Evolutionary conservation across 768 basidiomycete genomes (phyloP), one percentile per base, ranked within the genome.

Genomic region (Russula griseocarnosa): DNA sequence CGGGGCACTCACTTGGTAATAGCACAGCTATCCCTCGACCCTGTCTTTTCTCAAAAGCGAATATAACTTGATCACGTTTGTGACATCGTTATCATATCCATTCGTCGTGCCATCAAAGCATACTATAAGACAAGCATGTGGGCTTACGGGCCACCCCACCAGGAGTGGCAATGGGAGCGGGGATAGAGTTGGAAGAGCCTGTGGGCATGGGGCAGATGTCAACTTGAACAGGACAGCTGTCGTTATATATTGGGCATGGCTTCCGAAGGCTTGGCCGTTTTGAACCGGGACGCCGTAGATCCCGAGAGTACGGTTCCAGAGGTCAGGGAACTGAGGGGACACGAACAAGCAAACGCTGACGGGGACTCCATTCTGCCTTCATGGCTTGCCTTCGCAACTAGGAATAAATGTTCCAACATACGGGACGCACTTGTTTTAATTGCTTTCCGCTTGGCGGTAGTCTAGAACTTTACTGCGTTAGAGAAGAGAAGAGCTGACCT

Each of bases 1-100:
- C 3, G 14, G n/a, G 5, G 47, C 38, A 67, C 73, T 34, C 51
- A 86, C 87, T 75, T 92, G 90, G 70, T 92, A 92, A 71, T 89
- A 91, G 69, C 75, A 74, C 34, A 78, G 28, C 62, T 79, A 78
- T 9, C 73, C 73, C 1, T 70, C 68, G 1, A 67, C 71, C 47
- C 71, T 68, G 60, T 77, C 76, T 62, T 79, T 79, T 65, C 69
- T 73, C 52, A 79, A 67, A 53, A 74, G 67, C 18, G 71, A 71
- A 67, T 77, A 76, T 54, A 79, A 67, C 28, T 74, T 73, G 50
- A 78, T 72, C 36, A 79, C 73, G 64, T 78, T 79, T 6, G 79
- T 77, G 62, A 67, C 66, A 1, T 3, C 20, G 5, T 18, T 3
- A 26, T 6, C n/a, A 9, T 62, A 69, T 51, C 64, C 28, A 20